Evolutionary conservation across 1,284 basidiomycete species (phyloP).

Genomic region (Puccinia novopanici): DNA sequence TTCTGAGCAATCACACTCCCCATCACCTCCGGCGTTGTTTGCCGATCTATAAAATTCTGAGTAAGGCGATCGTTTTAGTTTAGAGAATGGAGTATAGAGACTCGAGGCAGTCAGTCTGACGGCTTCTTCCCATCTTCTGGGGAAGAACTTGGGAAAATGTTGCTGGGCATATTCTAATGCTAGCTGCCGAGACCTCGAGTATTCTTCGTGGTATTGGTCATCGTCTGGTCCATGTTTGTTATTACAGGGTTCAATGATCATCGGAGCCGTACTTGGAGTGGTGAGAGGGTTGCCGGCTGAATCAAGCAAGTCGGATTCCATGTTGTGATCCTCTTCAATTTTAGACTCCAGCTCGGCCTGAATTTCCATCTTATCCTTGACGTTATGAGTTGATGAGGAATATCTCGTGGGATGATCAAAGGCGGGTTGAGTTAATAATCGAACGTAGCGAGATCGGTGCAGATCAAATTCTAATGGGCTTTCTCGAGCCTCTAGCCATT

Average conservation of each 20-base stretch:
- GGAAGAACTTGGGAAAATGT: conserved; percentile 71
- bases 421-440: conserved; percentile 39
- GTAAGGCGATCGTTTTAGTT: conserved; percentile 71
- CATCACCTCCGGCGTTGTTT: conserved; percentile 63
- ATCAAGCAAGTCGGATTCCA: background rate
- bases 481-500: conserved; percentile 37
- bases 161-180: conserved; percentile 75
- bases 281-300: background rate
- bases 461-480: conserved; percentile 49
- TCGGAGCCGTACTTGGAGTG: background rate
- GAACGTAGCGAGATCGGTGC: conserved; percentile 38
- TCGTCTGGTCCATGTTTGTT: background rate
- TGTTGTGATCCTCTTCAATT: conserved; percentile 15
- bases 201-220: conserved; percentile 13
- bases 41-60: conserved; percentile 64
- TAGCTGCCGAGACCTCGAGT: conserved; percentile 33
- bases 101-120: conserved; percentile 75
- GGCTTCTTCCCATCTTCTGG: conserved; percentile 69
- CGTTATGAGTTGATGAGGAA: background rate
- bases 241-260: conserved; percentile 50
- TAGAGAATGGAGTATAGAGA: conserved; percentile 69
- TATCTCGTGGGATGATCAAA: background rate
- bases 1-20: background rate
- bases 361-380: background rate
- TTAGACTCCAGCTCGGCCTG: conserved; percentile 27